Evolutionary conservation across 441 rosid species (phyloP), one percentile per base, ranked within the genome.

Genomic region (Capsella rubella): DNA sequence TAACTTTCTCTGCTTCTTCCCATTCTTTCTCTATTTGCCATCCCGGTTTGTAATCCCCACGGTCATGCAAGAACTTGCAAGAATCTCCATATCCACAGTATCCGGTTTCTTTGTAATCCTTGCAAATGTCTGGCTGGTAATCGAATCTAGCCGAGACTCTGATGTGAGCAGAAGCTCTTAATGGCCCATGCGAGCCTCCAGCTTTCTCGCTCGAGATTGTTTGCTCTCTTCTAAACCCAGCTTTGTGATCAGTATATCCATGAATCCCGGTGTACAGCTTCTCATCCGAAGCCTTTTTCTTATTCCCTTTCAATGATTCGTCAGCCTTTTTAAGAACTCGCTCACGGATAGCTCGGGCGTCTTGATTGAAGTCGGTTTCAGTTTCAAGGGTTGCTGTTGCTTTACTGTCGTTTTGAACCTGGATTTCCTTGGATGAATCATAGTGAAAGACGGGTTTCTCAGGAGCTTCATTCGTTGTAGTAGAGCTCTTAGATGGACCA

Each of bases 91-190:
- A 91, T 6, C 98, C 97, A 82, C 98, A 91, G 46, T 91, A 90
- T 61, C 97, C 98, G 11, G 97, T 94, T 75, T 94, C 97, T 77
- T 94, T 94, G 83, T 93, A 93, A 69, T 93, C 98, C 74, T 93
- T 93, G 64, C 98, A 93, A 1, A 93, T 91, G 45, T 94, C 97
- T 4, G 97, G 98, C 72, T 91, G 97, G 78, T 91, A 94, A 82
- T 94, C 96, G 67, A 90, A 94, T 75, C 96, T 90, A 8, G 97
- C 96, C 0, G 95, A 89, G 4, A 89, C 96, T 79, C 96, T 85
- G 37, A 94, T 89, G 67, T 94, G 97, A 67, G 98, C 98, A 74
- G 97, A 94, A 45, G 98, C 96, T 81, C 98, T 86, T 42, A 91
- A 84, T 46, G 98, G 96, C 18, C 98, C 98, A 76, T 91, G 98